A percentile compares a stretch with the other conserved stretches of the same genome.
These are phyloP conservation scores for Pestalotiopsis sp. DNA, from an alignment of 2,329 filamentous ascomycete species.

Conservation along the genomic window DNA sequence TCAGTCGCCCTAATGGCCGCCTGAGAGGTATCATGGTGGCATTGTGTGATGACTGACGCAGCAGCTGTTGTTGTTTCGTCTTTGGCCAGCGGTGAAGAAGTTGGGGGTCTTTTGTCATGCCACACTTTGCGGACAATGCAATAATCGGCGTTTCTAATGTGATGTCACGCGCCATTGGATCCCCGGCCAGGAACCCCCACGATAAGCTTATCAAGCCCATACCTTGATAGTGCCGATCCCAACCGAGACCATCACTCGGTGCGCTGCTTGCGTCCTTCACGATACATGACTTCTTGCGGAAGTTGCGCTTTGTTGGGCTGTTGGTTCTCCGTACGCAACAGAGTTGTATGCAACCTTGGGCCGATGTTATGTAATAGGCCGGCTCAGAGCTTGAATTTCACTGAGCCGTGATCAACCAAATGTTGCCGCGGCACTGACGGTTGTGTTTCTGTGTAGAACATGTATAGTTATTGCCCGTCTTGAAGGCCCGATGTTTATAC, in stretches of 20 bases:
- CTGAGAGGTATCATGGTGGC: slow-evolving; percentile 47
- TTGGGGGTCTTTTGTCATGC: slow-evolving; percentile 3
- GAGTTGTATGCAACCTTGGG: neutral
- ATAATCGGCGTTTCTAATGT: neutral
- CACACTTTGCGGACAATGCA: neutral
- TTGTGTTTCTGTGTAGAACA: too few relatives aligned
- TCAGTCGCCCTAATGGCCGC: slow-evolving; percentile 41
- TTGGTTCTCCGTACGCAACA: neutral
- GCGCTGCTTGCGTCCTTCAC: neutral
- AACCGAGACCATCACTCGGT: neutral
- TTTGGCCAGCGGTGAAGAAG: slow-evolving; percentile 1
- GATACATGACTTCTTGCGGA: neutral
- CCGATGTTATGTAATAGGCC: too few relatives aligned
- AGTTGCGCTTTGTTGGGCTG: neutral
- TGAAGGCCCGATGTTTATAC: too few relatives aligned
- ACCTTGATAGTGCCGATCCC: slow-evolving; percentile 2
- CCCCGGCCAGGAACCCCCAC: neutral
- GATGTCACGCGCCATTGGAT: slow-evolving; percentile 9
- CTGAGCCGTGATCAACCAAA: neutral
- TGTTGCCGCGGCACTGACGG: too few relatives aligned
- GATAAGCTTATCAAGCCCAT: slow-evolving; percentile 5
- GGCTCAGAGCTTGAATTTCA: too few relatives aligned
- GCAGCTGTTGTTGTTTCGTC: neutral
- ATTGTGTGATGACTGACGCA: slow-evolving; percentile 31
- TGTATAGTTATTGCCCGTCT: too few relatives aligned